Evolutionary conservation across 345 rosid genomes (phyloP).

Genomic region (Arabis alpina): DNA sequence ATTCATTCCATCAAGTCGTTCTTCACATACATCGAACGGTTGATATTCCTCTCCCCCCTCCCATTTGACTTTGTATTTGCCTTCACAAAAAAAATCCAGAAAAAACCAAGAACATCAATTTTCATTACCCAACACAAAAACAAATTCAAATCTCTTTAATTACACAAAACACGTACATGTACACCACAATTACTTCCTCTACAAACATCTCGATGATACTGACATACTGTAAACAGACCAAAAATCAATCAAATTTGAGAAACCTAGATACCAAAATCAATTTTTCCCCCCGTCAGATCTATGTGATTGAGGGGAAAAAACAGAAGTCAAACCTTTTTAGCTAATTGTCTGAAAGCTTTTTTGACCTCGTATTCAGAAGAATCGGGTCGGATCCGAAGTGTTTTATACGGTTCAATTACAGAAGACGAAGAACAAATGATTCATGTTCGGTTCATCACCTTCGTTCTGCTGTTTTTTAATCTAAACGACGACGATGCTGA

Average conservation of each 20-base stretch:
- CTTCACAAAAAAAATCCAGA: conserved; percentile 68
- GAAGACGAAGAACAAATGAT: conserved; percentile 53
- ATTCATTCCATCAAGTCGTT: conserved; percentile 59
- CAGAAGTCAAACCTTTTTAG: conserved; percentile 61
- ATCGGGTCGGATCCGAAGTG: conserved; percentile 68
- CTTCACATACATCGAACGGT: conserved; percentile 51
- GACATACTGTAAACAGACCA: conserved; percentile 31
- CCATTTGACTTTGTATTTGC: conserved; percentile 55
- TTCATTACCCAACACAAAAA: neutral
- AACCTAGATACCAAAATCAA: neutral
- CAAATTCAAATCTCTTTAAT: neutral
- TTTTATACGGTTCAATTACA: conserved; percentile 70
- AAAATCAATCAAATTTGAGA: neutral
- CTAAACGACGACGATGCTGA: conserved; percentile 55
- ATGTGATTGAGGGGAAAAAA: no score
- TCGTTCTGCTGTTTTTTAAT: conserved; percentile 43
- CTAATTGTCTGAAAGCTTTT: conserved; percentile 84
- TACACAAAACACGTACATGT: conserved; percentile 75
- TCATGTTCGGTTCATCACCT: conserved; percentile 41
- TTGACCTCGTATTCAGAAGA: conserved; percentile 90
- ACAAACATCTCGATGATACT: conserved; percentile 99
- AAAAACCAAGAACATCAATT: neutral
- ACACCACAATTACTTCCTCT: conserved; percentile 82
- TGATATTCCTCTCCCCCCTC: conserved; percentile 39
- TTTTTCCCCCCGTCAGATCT: conserved; percentile 33